phyloP scores from a whole-genome alignment of 495 filamentous ascomycete species.

The Bryoglossum gracile region DNA sequence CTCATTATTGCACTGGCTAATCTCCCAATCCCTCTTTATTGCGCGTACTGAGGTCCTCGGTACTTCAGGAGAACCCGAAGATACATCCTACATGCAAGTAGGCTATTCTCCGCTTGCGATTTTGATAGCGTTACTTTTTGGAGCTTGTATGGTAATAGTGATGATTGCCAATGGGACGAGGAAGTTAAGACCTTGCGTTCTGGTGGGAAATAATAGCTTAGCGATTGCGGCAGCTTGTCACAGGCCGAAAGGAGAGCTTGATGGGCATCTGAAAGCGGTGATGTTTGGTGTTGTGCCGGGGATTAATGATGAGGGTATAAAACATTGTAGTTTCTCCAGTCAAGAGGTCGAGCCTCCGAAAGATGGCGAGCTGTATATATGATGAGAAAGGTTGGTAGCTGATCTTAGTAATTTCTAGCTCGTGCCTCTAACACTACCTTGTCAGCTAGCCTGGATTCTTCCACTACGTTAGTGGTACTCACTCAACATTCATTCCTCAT shows the following conservation, averaged over 20 bases:
- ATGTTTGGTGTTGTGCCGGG: constrained; percentile 3
- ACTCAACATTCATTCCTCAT: no score
- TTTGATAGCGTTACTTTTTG: constrained; percentile 24
- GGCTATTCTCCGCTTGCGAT: constrained; percentile 26
- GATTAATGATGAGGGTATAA: neutral
- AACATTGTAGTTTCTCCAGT: constrained; percentile 8
- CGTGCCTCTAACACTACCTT: no score
- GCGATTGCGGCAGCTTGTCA: constrained; percentile 45
- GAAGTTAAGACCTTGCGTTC: constrained; percentile 28
- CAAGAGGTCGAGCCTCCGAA: neutral
- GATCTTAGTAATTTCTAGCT: no score
- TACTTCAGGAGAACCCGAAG: constrained; percentile 1
- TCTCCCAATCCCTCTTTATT: constrained; percentile 26
- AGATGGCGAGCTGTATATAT: neutral
- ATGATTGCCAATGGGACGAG: constrained; percentile 8
- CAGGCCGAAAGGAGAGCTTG: constrained; percentile 11
- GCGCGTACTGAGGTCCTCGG: constrained; percentile 15
- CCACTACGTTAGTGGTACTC: no score
- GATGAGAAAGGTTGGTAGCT: no score
- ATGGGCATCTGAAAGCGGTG: neutral
- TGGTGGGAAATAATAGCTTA: constrained; percentile 34
- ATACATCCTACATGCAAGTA: constrained; percentile 6
- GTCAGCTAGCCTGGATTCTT: no score
- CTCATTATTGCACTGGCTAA: constrained; percentile 21
- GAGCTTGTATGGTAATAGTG: constrained; percentile 5